Conservation (phyloP, 495 filamentous ascomycete species). For the Penicillium parvum region DNA sequence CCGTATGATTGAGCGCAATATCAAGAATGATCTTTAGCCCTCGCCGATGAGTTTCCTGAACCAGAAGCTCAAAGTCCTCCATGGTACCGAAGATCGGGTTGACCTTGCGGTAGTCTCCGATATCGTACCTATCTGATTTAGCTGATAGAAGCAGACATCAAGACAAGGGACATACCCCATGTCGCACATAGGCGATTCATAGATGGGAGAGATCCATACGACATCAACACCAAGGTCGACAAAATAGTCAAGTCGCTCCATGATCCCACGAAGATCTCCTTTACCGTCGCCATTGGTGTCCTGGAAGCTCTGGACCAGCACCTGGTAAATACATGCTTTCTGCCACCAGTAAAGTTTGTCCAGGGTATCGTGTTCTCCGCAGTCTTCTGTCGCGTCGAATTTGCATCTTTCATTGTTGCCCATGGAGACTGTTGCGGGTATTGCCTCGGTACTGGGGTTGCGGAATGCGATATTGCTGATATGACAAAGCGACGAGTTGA, state of each 20-base stretch:
- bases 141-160: too few relatives aligned
- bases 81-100: conserved; percentile 50
- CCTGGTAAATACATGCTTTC: conserved; percentile 25
- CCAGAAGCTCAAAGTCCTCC: conserved; percentile 51
- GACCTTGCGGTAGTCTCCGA: conserved; percentile 55
- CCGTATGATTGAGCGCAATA: conserved; percentile 53
- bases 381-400: background rate
- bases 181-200: conserved; percentile 45
- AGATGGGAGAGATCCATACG: conserved; percentile 54
- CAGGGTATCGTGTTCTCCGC: background rate
- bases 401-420: background rate
- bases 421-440: too few relatives aligned
- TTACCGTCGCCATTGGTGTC: conserved; percentile 60
- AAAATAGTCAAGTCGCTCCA: conserved; percentile 56
- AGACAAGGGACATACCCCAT: conserved; percentile 41
- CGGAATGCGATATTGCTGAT: too few relatives aligned
- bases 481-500: too few relatives aligned
- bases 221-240: conserved; percentile 54
- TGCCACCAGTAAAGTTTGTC: background rate
- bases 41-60: conserved; percentile 37
- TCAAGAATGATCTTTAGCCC: conserved; percentile 59
- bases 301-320: conserved; percentile 42
- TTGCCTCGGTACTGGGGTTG: too few relatives aligned
- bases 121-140: too few relatives aligned
- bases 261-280: conserved; percentile 60